phyloP scores from a whole-genome alignment of 2,329 filamentous ascomycete species.

The Aspergillus aculeatinus region DNA sequence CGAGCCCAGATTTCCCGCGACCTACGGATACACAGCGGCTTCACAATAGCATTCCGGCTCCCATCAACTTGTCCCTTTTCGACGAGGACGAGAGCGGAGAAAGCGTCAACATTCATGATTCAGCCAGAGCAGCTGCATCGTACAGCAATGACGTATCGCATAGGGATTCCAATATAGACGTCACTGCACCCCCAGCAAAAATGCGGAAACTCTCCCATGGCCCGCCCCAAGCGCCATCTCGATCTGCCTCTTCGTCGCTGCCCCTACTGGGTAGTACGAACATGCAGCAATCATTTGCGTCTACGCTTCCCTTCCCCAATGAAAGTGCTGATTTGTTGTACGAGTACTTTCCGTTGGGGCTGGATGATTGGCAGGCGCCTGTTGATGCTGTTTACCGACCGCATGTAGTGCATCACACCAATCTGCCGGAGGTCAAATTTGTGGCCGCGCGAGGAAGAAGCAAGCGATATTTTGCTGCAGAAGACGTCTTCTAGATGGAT shows the following conservation, averaged over 20 bases:
- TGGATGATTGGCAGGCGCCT: constrained; percentile 89
- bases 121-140: constrained; percentile 19
- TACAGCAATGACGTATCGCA: constrained; percentile 29
- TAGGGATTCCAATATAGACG: constrained; percentile 29
- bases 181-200: constrained; percentile 37
- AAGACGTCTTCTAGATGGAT: constrained; percentile 42
- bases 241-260: constrained; percentile 33
- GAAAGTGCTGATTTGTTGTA: constrained; percentile 84
- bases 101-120: constrained; percentile 29
- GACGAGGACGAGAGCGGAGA: constrained; percentile 57
- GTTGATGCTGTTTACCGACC: constrained; percentile 88
- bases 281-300: constrained; percentile 55
- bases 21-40: constrained; percentile 39
- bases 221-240: constrained; percentile 29
- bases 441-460: constrained; percentile 64
- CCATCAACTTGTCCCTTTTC: constrained; percentile 56
- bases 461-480: constrained; percentile 71
- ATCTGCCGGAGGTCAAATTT: constrained; percentile 67
- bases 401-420: constrained; percentile 89
- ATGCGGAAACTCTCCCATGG: constrained; percentile 39
- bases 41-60: constrained; percentile 40
- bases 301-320: constrained; percentile 44
- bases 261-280: constrained; percentile 34
- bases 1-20: constrained; percentile 54
- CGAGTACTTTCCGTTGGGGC: constrained; percentile 87